Evolutionary conservation across 305 asterid genomes (phyloP).

Genomic region (Withania somnifera): DNA sequence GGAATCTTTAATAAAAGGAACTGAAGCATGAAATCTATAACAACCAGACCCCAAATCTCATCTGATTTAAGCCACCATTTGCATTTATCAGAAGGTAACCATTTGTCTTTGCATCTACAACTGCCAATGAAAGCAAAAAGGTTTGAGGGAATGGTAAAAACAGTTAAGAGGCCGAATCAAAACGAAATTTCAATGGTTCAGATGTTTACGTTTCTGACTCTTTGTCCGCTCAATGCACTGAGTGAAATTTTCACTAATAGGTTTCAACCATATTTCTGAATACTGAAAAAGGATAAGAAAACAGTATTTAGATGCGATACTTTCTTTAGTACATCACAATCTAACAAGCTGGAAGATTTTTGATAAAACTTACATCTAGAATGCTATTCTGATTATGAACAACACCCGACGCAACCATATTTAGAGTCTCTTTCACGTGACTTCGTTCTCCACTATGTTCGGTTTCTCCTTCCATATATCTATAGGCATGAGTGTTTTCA

Average conservation of each 20-base stretch:
- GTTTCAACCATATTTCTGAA: conserved; percentile 80
- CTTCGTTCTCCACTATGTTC: conserved; percentile 25
- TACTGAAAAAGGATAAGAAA: conserved; percentile 28
- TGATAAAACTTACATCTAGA: conserved; percentile 37
- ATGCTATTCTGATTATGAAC: conserved; percentile 26
- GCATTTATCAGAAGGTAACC: conserved; percentile 86
- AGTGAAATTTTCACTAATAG: conserved; percentile 67
- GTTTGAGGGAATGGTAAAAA: background rate
- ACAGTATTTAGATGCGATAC: background rate
- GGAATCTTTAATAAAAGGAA: conserved; percentile 6
- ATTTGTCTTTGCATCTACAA: conserved; percentile 56
- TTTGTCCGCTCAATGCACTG: conserved; percentile 67
- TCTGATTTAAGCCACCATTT: conserved; percentile 97
- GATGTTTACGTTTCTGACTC: conserved; percentile 48
- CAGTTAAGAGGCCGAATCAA: background rate
- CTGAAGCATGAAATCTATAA: conserved; percentile 15
- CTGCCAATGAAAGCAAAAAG: conserved; percentile 22
- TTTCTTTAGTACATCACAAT: background rate
- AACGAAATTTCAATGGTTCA: background rate
- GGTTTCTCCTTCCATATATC: conserved; percentile 25
- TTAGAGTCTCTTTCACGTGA: conserved; percentile 43
- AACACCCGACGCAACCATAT: conserved; percentile 43
- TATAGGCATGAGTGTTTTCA: conserved; percentile 30
- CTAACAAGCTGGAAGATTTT: background rate
- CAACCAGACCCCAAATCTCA: conserved; percentile 99